Conservation (phyloP, 2,329 filamentous ascomycete genomes). For the Aurifilum marmelostoma region DNA sequence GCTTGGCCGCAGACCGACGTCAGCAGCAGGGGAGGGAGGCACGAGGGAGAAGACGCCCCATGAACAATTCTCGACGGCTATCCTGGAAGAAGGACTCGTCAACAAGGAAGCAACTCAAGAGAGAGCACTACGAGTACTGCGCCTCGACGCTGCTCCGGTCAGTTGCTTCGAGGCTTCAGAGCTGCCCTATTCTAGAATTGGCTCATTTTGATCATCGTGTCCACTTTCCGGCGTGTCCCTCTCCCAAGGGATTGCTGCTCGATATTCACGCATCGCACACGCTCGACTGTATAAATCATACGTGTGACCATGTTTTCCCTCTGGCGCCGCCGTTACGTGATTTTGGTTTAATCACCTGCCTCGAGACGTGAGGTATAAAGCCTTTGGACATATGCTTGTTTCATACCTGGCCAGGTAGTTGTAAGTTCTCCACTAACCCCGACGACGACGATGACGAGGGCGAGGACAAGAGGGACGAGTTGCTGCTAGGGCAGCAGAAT, state of each 20-base stretch:
- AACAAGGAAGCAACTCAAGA: not conserved
- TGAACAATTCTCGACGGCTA: not conserved
- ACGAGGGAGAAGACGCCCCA: not conserved
- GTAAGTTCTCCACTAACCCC: not conserved
- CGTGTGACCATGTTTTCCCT: constrained; percentile 6
- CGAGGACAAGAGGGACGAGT: not conserved
- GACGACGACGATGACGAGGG: not conserved
- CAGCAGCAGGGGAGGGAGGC: not conserved
- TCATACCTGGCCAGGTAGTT: too few species aligned
- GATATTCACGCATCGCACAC: not conserved
- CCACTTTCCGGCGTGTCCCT: not conserved
- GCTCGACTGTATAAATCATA: not conserved
- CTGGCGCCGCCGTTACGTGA: not conserved
- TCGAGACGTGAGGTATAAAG: not conserved
- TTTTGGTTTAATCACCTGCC: not conserved
- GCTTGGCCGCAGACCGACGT: not conserved
- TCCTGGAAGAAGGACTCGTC: too few species aligned
- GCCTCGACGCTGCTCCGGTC: not conserved
- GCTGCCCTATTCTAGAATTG: not conserved
- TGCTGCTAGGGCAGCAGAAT: not conserved
- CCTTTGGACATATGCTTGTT: not conserved
- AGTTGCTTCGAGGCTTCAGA: not conserved
- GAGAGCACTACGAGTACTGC: not conserved
- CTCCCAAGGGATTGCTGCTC: not conserved
- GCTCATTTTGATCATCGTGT: not conserved